Evolutionary conservation across 23 red algal species (phyloP).

Genomic region (Cyanidiococcus yangmingshanensis): DNA sequence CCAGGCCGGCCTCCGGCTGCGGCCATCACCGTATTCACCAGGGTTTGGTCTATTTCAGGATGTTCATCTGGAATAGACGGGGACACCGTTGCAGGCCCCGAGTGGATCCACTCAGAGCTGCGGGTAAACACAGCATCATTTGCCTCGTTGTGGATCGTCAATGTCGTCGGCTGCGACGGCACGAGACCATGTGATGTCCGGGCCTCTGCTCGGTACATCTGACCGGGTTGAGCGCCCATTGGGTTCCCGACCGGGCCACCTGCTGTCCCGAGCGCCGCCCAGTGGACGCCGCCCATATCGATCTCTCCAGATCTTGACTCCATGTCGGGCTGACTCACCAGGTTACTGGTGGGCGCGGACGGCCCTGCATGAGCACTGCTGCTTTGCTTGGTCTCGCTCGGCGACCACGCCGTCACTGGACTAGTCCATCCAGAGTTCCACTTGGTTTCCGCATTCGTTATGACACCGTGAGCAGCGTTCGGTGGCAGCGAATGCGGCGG

Average conservation of each 20-base stretch:
- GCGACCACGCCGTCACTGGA: background rate
- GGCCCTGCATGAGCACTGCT: background rate
- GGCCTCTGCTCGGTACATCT: background rate
- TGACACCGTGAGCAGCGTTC: background rate
- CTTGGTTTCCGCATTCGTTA: background rate
- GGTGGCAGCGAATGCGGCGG: background rate
- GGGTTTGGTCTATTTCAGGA: background rate
- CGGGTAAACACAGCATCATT: background rate
- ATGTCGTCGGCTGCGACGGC: background rate
- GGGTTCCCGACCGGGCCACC: background rate
- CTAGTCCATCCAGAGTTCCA: background rate
- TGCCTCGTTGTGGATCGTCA: background rate
- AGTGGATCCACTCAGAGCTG: background rate
- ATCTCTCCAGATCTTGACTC: background rate
- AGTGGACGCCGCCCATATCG: background rate
- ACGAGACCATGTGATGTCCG: background rate
- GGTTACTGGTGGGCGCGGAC: background rate
- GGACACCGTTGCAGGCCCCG: background rate
- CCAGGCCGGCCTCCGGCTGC: background rate
- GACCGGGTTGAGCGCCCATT: background rate
- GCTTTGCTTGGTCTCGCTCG: background rate
- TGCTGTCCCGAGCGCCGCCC: background rate
- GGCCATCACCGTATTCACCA: background rate
- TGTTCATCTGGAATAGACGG: background rate
- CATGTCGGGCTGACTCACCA: background rate